Percentiles rank a stretch among this genome's conserved stretches.
Conservation (phyloP, 371 early-diverging fungal genomes). For the Saksenaea oblongispora region DNA sequence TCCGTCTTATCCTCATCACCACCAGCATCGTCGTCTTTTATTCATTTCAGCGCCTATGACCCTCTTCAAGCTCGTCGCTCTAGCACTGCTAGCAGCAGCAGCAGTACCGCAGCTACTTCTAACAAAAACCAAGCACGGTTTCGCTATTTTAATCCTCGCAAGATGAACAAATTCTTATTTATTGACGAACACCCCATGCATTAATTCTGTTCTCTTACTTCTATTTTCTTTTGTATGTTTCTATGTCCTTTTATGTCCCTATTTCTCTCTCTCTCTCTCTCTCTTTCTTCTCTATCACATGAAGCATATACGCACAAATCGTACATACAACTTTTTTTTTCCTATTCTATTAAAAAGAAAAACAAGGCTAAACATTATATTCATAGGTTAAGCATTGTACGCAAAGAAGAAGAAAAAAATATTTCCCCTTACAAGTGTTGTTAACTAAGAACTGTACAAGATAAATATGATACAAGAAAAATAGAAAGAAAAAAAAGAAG, state of each 20-base stretch:
- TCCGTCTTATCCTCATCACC: slow-evolving; percentile 7
- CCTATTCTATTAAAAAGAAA: neutral
- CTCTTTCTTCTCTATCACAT: neutral
- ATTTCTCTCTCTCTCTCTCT: slow-evolving; percentile 3
- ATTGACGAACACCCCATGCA: slow-evolving; percentile 51
- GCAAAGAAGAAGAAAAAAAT: neutral
- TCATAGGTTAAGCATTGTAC: neutral
- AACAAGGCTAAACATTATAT: neutral
- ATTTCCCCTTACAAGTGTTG: neutral
- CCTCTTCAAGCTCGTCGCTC: neutral
- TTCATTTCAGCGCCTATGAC: neutral
- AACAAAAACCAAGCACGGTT: slow-evolving; percentile 42
- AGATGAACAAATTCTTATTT: slow-evolving; percentile 55
- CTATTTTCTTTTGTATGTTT: slow-evolving; percentile 1
- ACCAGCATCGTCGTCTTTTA: slow-evolving; percentile 7
- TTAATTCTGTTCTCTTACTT: slow-evolving; percentile 1
- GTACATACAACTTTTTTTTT: neutral
- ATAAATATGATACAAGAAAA: neutral
- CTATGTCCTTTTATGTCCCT: slow-evolving; percentile 1
- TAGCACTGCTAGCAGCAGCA: slow-evolving; percentile 1
- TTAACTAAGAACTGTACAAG: neutral
- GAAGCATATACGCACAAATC: slow-evolving; percentile 2
- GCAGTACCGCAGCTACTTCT: neutral
- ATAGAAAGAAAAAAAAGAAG: neutral
- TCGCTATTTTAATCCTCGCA: slow-evolving; percentile 54